Base-by-base conservation (phyloP, 2,329 filamentous ascomycete genomes). In the Neofusicoccum sp. region DNA sequence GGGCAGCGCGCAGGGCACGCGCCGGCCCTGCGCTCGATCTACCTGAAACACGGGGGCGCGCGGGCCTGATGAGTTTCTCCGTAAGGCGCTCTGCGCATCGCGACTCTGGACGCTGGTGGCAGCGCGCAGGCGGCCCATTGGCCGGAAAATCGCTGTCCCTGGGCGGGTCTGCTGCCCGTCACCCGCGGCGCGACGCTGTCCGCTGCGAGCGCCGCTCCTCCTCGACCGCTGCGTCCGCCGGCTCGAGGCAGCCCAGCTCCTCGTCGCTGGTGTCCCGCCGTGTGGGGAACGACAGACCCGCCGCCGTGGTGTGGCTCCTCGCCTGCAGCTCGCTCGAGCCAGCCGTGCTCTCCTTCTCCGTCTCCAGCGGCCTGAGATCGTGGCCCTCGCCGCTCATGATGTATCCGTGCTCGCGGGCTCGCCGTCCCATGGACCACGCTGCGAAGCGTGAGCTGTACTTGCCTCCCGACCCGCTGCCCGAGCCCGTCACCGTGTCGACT, bases 181-280 rank as follows among this genome's bases (percentile, higher is more conserved):
- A 48, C 28, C 45, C 14, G 45, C 28, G 28, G 3, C 9, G 4
- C 43, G 11, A 28, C 11, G n/a, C 7, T 20, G 9, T 9, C 16
- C 16, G 12, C 3, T n/a, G 45, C 1, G 14, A 8, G 2, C 14
- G 12, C 28, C 28, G 28, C n/a, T 56, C 30, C 16, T 20, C 38
- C 28, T 24, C 24, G 40, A 47, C 31, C 38, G 12, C 38, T 30
- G 47, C 12, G 12, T 47, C 54, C n/a, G 54, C 38, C 54, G 47
- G 41, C 43, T 47, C 47, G 40, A 38, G 24, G 31, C 36, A 47
- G 16, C 54, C 53, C 53, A 58, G n/a, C 41, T 58, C 54, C 24
- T 58, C 54, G 33, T 47, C 41, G 49, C 49, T 53, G 20, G 11
- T 28, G 20, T 34, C n/a, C 3, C 33, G 9, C 49, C 38, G 9